Base-by-base conservation (phyloP, 192 early-diverging fungal species). In the Backusella westeae region DNA sequence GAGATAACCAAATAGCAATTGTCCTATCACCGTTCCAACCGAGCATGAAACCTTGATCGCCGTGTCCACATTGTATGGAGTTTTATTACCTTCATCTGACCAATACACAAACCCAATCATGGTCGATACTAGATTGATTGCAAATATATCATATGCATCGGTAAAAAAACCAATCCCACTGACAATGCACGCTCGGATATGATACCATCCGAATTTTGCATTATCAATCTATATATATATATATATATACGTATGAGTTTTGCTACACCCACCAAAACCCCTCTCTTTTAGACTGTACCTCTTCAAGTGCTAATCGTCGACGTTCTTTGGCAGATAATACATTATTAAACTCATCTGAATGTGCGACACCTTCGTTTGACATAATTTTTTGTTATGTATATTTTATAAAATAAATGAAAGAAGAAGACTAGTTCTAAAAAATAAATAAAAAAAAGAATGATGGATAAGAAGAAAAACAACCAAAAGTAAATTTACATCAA, bases 121-220 rank as follows among this genome's bases (percentile, higher is more conserved):
- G 65, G 93, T 89, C 7, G 95, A 88, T 6, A 93, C 93, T 52
- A 97, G 81, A 76, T 93, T 93, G 83, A 98, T 97, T 69, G 95
- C 93, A 77, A 97, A 97, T 79, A 96, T 93, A 83, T 98, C 97
- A 83, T 97, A 97, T 6, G 95, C 92, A 78, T 98, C 96, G 39
- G 94, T 95, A 74, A 96, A 93, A 86, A 97, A 96, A 59, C 95
- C 93, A 35, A 93, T 87, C 66, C 91, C 92, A 15, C 91, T 89
- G 10, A 93, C 89, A 67, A 93, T 72, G 80, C 90, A 92, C n/a
- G 92, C 88, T 49, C 90, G 89, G 78, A 93, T 84, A 78, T 93
- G 92, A 82, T 91, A 92, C 92, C 90, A 91, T 32, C 88, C 88
- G 44, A 94, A 93, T 80, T 92, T 89, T 23, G 89, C 91, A 77